Percentiles rank a stretch among this genome's conserved stretches.
These are phyloP conservation scores for Sugiyamaella chiloensis DNA, from an alignment of 805 yeast genomes.

Conservation along the genomic window DNA sequence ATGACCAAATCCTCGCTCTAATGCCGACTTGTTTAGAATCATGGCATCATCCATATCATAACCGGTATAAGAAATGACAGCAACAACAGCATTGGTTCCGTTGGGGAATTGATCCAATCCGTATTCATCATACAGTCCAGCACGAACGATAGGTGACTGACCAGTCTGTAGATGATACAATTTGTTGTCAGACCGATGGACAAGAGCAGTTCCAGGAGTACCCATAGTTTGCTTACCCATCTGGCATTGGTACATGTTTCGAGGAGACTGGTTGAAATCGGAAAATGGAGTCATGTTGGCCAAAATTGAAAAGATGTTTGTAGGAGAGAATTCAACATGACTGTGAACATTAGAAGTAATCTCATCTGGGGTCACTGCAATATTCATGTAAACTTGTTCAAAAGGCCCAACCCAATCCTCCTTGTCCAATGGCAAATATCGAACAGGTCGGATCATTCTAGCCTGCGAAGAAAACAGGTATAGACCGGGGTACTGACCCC, in stretches of 20 bases:
- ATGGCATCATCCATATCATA: constrained; percentile 99
- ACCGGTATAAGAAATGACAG: constrained; percentile 97
- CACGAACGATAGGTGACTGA: constrained; percentile 95
- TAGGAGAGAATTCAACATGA: constrained; percentile 94
- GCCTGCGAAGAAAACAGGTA: constrained; percentile 88
- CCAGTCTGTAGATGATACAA: constrained; percentile 90
- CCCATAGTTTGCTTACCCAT: constrained; percentile 99
- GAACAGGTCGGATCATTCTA: constrained; percentile 94
- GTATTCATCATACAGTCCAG: constrained; percentile 87
- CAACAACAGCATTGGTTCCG: constrained; percentile 97
- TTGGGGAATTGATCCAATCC: constrained; percentile 99
- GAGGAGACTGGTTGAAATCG: constrained; percentile 97
- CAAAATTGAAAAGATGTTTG: constrained; percentile 87
- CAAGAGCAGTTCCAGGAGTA: constrained; percentile 95
- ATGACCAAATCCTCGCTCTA: constrained; percentile 96
- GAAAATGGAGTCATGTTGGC: constrained; percentile 98
- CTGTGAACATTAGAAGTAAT: constrained; percentile 76
- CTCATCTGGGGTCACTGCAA: constrained; percentile 93
- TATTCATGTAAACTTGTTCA: constrained; percentile 94
- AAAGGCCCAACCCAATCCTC: constrained; percentile 93
- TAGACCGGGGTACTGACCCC: constrained; percentile 97
- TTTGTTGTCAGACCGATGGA: constrained; percentile 91
- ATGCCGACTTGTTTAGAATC: constrained; percentile 96
- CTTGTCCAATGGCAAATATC: constrained; percentile 79
- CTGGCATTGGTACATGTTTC: constrained; percentile 99